Evolutionary conservation across 2,329 filamentous ascomycete genomes (phyloP), one percentile per base, ranked within the genome.

Genomic region (Sporothrix luriei): DNA sequence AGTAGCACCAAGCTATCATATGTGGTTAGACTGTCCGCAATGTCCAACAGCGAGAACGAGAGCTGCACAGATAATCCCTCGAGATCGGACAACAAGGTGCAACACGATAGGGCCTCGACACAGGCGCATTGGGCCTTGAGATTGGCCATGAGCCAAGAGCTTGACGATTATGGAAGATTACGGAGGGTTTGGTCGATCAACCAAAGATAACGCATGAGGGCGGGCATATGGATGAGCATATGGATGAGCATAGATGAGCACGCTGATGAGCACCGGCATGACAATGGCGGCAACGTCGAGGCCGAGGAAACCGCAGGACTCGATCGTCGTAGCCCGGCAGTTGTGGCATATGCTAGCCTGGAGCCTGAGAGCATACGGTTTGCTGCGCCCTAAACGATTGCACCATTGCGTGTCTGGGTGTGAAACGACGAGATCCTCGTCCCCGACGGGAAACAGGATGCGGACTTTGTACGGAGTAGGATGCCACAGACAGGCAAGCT

Each of bases 361-460:
- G 33, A 6, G 33, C 33, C 33, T 33, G 33, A 9, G 33, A 33
- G 33, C 57, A 43, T 5, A 13, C 57, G 29, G 33, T 43, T 33
- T 61, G 57, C 57, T 61, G 57, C 57, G 57, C 57, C 57, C 57
- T 62, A 24, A 62, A 48, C 21, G 40, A 62, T 62, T 48, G 59
- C 40, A 62, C 48, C 59, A 62, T 48, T 43, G 24, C 59, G 21
- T 46, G 43, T 46, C 54, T 52, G 49, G n/a, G 19, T 52, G 13
- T 59, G 55, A 59, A 59, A 59, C 55, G 55, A 33, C 55, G 33
- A 59, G 29, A 38, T n/a, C n/a, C 16, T 2, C 14, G 19, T 24
- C 55, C 55, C 29, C 40, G 33, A 59, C 29, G 40, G 55, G 55
- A 59, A 59, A 59, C 55, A 11, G 55, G 3, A 40, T 59, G 55